Evolutionary conservation across 225 moss, liverwort and hornwort genomes (phyloP).

Genomic region (Straminergon stramineum): DNA sequence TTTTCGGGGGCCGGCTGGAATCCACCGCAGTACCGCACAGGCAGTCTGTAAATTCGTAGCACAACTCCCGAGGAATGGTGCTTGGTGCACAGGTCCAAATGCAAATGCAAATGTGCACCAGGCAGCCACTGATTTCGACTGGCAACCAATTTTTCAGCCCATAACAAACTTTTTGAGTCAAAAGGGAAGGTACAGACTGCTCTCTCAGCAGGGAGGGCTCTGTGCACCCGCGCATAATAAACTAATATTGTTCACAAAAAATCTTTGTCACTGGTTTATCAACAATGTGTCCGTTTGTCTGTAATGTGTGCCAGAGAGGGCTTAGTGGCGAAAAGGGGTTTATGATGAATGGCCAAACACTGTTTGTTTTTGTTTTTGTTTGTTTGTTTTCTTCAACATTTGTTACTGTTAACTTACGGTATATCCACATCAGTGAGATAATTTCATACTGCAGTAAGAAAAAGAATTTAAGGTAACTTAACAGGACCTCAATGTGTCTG

Average conservation of each 20-base stretch:
- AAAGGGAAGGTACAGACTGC: not conserved
- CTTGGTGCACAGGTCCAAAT: not conserved
- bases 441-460: not conserved
- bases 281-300: not conserved
- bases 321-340: not conserved
- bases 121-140: not conserved
- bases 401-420: not conserved
- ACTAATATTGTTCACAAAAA: not conserved
- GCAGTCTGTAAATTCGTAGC: not conserved
- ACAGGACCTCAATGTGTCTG: accelerated
- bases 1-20: not conserved
- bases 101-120: not conserved
- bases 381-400: not conserved
- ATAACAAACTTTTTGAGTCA: not conserved
- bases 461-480: no score
- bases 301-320: not conserved
- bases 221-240: not conserved
- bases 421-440: not conserved
- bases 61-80: not conserved
- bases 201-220: not conserved
- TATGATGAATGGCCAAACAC: not conserved
- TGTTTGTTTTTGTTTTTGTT: no score
- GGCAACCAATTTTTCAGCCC: not conserved
- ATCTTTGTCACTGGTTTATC: not conserved
- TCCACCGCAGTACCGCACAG: not conserved